Percentiles rank a stretch among this genome's conserved stretches.
Conservation (phyloP, 441 rosid genomes). For the Populus hybrid region DNA sequence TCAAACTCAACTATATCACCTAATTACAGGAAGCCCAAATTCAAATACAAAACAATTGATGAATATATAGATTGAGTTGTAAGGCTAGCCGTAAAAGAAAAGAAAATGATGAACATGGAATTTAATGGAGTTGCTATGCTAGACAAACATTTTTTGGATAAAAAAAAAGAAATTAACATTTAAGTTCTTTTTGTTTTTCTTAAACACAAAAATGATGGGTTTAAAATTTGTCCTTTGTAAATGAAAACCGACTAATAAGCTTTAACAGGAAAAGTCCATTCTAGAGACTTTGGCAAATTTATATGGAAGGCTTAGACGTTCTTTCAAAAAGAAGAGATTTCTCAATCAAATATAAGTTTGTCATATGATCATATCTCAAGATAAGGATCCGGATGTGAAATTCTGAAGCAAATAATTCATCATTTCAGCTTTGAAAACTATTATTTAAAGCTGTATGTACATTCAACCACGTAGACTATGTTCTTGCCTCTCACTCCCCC, state of each 20-base stretch:
- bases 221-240: background rate
- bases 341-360: background rate
- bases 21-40: background rate
- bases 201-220: background rate
- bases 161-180: too few species aligned
- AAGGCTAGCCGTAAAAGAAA: background rate
- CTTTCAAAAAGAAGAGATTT: background rate
- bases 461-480: background rate
- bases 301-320: background rate
- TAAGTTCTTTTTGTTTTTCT: background rate
- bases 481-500: background rate
- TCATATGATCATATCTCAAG: background rate
- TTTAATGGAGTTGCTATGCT: background rate
- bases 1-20: background rate
- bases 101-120: background rate
- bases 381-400: background rate
- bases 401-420: background rate
- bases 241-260: background rate
- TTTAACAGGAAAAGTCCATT: background rate
- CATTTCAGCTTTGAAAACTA: too few species aligned
- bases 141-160: background rate
- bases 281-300: background rate
- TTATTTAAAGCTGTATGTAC: background rate
- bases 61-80: background rate
- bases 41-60: background rate